Conservation (phyloP, 345 rosid species). For the Syzygium jambos region DNA sequence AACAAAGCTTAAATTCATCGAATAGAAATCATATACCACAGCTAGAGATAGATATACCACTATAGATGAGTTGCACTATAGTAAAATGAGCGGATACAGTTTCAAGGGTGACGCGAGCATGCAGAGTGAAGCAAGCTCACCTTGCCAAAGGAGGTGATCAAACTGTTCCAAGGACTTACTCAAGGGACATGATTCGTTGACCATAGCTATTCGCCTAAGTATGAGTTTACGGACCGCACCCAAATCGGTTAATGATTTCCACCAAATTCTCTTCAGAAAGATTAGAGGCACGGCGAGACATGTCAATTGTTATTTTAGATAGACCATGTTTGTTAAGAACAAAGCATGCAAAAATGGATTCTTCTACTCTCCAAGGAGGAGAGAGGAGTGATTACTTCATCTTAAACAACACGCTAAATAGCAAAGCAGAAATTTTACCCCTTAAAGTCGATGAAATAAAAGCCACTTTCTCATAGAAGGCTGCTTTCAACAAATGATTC, state of each 20-base stretch:
- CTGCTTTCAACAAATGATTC: background rate
- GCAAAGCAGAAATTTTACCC: background rate
- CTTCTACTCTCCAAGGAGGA: background rate
- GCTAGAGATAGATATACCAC: background rate
- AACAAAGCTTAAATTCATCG: background rate
- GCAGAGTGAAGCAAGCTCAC: background rate
- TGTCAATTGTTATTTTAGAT: background rate
- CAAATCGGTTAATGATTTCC: background rate
- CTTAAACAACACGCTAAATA: background rate
- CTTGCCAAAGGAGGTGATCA: background rate
- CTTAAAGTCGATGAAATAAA: background rate
- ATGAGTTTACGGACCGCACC: background rate
- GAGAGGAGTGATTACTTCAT: background rate
- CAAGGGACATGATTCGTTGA: background rate
- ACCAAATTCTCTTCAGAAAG: background rate
- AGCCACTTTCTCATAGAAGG: background rate
- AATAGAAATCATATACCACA: background rate
- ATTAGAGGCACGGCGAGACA: background rate
- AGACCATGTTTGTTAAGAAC: background rate
- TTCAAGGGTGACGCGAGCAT: background rate
- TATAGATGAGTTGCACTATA: background rate
- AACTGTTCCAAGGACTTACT: background rate
- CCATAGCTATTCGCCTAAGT: background rate
- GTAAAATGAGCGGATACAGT: background rate
- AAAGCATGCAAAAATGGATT: background rate